Percentiles rank a stretch among this genome's conserved stretches.
Evolutionary conservation across 352 stramenopile genomes (phyloP).

Genomic region (Pythium sukuiense): DNA sequence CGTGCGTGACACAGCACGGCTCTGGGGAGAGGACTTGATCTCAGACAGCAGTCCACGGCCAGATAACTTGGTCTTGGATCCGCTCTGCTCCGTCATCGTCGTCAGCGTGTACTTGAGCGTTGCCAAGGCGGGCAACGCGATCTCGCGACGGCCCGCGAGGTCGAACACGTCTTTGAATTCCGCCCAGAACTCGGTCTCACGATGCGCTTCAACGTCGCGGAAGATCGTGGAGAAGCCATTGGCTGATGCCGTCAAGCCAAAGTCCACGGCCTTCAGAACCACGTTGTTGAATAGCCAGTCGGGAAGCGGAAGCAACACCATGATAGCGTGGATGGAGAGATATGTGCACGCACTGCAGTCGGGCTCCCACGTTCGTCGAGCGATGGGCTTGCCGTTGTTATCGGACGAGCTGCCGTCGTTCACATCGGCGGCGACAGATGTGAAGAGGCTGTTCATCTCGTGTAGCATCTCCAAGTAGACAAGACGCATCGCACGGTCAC

Average conservation of each 20-base stretch:
- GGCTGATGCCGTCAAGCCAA: constrained; percentile 44
- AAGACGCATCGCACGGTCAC: constrained; percentile 65
- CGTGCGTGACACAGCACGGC: constrained; percentile 46
- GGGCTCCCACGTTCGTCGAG: constrained; percentile 35
- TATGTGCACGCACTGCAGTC: constrained; percentile 63
- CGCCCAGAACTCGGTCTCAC: constrained; percentile 54
- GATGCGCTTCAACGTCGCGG: constrained; percentile 46
- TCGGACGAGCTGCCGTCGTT: constrained; percentile 11
- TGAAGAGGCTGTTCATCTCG: constrained; percentile 68
- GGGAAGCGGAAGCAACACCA: constrained; percentile 72
- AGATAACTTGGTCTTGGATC: constrained; percentile 29
- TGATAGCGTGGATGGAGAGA: constrained; percentile 58
- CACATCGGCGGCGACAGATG: constrained; percentile 34
- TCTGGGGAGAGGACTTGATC: constrained; percentile 43
- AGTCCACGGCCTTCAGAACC: constrained; percentile 50
- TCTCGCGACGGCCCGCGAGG: constrained; percentile 45
- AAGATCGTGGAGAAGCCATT: constrained; percentile 46
- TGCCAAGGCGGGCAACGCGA: constrained; percentile 45
- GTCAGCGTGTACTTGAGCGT: constrained; percentile 50
- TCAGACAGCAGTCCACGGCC: constrained; percentile 48
- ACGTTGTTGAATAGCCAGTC: constrained; percentile 71
- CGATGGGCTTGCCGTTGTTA: constrained; percentile 1
- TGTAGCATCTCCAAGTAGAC: constrained; percentile 67
- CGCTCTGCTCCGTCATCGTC: constrained; percentile 19
- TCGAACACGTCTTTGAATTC: constrained; percentile 83